phyloP scores from a whole-genome alignment of 495 filamentous ascomycete species.

The Parachaetomium inaequale region DNA sequence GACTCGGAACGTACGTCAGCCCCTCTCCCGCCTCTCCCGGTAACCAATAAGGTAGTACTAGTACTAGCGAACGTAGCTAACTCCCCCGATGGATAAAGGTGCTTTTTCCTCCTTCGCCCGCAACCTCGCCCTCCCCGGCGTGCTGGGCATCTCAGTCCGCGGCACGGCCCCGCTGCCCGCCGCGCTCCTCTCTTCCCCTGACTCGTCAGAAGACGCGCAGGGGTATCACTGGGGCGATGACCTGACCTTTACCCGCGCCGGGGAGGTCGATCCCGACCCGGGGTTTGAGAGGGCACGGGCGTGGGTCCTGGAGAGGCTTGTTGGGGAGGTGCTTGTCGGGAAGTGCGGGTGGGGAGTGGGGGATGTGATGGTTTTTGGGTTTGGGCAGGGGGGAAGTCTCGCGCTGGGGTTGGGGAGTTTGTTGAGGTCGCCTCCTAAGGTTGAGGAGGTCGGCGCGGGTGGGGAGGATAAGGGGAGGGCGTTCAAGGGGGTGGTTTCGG shows the following conservation, averaged over 20 bases:
- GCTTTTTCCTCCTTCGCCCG: slow-evolving; percentile 69
- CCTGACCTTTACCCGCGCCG: slow-evolving; percentile 58
- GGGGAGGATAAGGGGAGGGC: slow-evolving; percentile 3
- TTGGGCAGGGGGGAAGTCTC: slow-evolving; percentile 82
- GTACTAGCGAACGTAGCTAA: not conserved
- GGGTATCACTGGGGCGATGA: slow-evolving; percentile 92
- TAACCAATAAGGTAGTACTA: too few species aligned
- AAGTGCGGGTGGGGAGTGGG: slow-evolving; percentile 67
- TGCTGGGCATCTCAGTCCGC: slow-evolving; percentile 69
- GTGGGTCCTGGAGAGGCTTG: slow-evolving; percentile 53
- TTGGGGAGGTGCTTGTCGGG: slow-evolving; percentile 56
- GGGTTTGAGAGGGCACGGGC: slow-evolving; percentile 59
- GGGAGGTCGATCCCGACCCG: slow-evolving; percentile 74
- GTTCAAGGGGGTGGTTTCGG: slow-evolving; percentile 66
- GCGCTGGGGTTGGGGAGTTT: slow-evolving; percentile 58
- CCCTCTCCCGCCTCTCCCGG: too few species aligned
- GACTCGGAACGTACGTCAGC: slow-evolving; percentile 56
- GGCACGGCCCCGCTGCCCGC: slow-evolving; percentile 72
- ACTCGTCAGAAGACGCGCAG: slow-evolving; percentile 20
- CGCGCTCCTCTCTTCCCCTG: slow-evolving; percentile 41
- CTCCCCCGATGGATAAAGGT: not conserved
- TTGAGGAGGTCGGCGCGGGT: slow-evolving; percentile 23
- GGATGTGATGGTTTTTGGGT: slow-evolving; percentile 77
- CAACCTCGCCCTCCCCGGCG: slow-evolving; percentile 77
- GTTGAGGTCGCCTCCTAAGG: slow-evolving; percentile 27